Conservation (phyloP, 1,284 basidiomycete genomes). For the Puccinia sorghi region DNA sequence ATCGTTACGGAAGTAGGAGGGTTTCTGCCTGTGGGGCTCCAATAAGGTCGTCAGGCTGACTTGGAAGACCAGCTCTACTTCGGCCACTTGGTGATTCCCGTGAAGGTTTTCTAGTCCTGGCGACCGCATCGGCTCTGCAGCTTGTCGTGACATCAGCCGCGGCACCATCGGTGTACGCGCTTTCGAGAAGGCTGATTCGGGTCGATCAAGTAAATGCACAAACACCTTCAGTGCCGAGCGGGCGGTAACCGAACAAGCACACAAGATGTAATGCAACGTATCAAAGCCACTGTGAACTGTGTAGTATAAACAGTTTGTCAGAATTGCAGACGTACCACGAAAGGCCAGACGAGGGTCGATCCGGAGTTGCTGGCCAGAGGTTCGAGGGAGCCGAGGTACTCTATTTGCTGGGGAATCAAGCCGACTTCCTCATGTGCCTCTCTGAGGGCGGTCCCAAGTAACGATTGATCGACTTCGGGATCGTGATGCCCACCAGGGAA, state of each 20-base stretch:
- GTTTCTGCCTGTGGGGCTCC: background rate
- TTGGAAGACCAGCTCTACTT: conserved; percentile 28
- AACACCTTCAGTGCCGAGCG: conserved; percentile 16
- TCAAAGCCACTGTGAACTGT: background rate
- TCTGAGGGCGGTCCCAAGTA: conserved; percentile 33
- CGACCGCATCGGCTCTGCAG: conserved; percentile 1
- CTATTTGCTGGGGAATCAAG: conserved; percentile 24
- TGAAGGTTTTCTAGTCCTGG: conserved; percentile 2
- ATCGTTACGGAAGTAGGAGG: conserved; percentile 6
- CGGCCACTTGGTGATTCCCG: conserved; percentile 16
- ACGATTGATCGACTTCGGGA: conserved; percentile 19
- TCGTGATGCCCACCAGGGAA: conserved; percentile 43
- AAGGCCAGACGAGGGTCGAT: conserved; percentile 22
- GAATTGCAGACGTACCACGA: conserved; percentile 20
- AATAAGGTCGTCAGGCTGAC: conserved; percentile 20
- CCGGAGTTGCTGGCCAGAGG: conserved; percentile 27
- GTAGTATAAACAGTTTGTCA: background rate
- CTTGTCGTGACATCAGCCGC: background rate
- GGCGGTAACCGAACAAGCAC: background rate
- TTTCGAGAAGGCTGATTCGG: background rate
- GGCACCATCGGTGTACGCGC: background rate
- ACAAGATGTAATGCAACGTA: background rate
- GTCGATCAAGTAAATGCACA: conserved; percentile 19
- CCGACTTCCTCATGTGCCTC: conserved; percentile 36
- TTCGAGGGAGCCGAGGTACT: conserved; percentile 25